These are phyloP conservation scores for Penicillium frequentans DNA, from an alignment of 2,329 filamentous ascomycete species.

Conservation along the genomic window DNA sequence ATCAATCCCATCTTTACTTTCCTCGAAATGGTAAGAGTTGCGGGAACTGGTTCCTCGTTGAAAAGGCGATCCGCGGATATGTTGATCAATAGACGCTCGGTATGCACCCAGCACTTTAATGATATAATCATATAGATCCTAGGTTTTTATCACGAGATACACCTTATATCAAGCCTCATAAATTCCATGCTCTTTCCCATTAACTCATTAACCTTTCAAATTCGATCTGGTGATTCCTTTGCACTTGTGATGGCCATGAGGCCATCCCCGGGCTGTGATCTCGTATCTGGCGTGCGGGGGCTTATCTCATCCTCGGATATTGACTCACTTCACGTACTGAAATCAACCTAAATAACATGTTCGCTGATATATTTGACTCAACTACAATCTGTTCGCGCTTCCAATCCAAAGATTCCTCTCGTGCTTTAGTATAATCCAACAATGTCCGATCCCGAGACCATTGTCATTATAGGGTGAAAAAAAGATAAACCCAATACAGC, in stretches of 20 bases:
- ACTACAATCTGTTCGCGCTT: neutral
- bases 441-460: constrained; percentile 32
- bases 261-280: neutral
- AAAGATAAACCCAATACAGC: neutral
- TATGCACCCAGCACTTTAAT: neutral
- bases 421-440: neutral
- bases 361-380: neutral
- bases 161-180: constrained; percentile 1
- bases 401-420: neutral
- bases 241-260: neutral
- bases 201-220: neutral
- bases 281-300: neutral
- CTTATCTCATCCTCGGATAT: neutral
- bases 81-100: neutral
- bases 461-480: constrained; percentile 39
- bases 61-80: neutral
- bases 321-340: neutral
- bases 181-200: neutral
- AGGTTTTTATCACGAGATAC: neutral
- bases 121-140: neutral
- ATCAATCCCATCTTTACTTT: constrained; percentile 2
- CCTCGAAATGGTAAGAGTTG: neutral
- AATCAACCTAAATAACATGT: neutral
- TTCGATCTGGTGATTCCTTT: neutral
- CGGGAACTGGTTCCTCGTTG: neutral